phyloP scores from a whole-genome alignment of 2,329 filamentous ascomycete genomes.

The Fusarium napiforme region DNA sequence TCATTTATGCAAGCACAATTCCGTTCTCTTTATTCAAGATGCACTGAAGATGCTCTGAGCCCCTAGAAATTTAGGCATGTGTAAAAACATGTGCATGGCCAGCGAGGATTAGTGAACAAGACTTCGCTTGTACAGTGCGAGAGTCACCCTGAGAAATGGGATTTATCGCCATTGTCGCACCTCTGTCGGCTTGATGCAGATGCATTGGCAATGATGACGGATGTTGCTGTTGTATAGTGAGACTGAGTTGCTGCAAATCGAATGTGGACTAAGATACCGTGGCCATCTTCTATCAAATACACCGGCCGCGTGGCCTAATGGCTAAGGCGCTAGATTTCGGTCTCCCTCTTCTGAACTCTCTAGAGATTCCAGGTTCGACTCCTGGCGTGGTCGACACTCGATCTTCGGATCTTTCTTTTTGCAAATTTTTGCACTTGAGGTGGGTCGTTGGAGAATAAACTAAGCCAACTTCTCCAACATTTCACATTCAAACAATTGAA shows the following conservation, averaged over 20 bases:
- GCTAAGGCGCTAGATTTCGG: conserved; percentile 36
- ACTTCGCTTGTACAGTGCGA: too few relatives aligned
- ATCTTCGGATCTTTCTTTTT: background rate
- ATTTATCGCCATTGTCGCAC: too few relatives aligned
- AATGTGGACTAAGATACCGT: accelerated
- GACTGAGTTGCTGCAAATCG: accelerated
- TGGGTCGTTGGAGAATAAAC: background rate
- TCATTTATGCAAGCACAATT: too few relatives aligned
- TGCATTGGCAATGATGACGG: background rate
- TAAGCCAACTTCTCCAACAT: background rate
- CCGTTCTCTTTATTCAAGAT: too few relatives aligned
- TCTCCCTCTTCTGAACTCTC: conserved; percentile 19
- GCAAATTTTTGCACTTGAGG: background rate
- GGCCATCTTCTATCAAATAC: accelerated
- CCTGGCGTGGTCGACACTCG: conserved; percentile 20
- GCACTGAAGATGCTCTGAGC: too few relatives aligned
- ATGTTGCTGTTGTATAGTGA: background rate
- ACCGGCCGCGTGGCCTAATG: conserved; percentile 33
- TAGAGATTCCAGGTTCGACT: conserved; percentile 37
- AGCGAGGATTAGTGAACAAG: too few relatives aligned
- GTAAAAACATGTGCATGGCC: too few relatives aligned
- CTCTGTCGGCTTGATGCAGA: background rate
- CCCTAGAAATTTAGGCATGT: too few relatives aligned
- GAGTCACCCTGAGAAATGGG: too few relatives aligned
- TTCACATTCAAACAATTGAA: accelerated